Evolutionary conservation across 345 rosid genomes (phyloP).

Genomic region (Syzygium jambos): DNA sequence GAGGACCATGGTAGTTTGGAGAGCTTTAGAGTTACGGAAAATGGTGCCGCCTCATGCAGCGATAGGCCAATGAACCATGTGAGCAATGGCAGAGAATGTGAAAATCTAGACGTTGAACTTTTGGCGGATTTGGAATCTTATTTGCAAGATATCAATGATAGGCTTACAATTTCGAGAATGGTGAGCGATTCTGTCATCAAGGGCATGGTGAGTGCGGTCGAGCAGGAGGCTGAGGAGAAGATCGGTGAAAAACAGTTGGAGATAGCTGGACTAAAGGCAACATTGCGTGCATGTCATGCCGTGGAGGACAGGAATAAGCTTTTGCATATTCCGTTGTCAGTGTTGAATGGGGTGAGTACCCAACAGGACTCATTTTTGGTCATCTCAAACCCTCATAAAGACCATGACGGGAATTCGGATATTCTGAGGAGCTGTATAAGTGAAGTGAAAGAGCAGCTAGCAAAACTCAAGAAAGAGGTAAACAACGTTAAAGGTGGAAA

Average conservation of each 20-base stretch:
- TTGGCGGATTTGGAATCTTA: constrained; percentile 57
- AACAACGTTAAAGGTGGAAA: constrained; percentile 27
- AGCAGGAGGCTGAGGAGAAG: constrained; percentile 59
- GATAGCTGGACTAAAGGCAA: constrained; percentile 40
- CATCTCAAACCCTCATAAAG: not conserved
- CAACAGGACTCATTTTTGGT: not conserved
- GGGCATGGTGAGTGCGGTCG: constrained; percentile 61
- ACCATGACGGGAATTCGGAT: not conserved
- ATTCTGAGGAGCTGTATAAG: constrained; percentile 26
- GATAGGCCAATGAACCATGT: constrained; percentile 1
- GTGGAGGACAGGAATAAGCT: constrained; percentile 20
- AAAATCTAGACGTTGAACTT: constrained; percentile 29
- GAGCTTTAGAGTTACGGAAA: constrained; percentile 15
- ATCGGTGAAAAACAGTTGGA: constrained; percentile 58
- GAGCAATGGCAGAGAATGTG: constrained; percentile 28
- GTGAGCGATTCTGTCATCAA: constrained; percentile 69
- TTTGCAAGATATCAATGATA: constrained; percentile 43
- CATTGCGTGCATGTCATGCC: constrained; percentile 14
- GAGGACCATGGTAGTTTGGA: constrained; percentile 14
- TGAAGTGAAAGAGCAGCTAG: constrained; percentile 37
- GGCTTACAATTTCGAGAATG: constrained; percentile 61
- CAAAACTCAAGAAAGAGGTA: constrained; percentile 49
- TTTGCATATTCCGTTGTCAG: not conserved
- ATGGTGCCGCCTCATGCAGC: constrained; percentile 1
- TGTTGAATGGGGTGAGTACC: not conserved